phyloP scores from a whole-genome alignment of 169 alveolate genomes.

The Perkinsus olseni region DNA sequence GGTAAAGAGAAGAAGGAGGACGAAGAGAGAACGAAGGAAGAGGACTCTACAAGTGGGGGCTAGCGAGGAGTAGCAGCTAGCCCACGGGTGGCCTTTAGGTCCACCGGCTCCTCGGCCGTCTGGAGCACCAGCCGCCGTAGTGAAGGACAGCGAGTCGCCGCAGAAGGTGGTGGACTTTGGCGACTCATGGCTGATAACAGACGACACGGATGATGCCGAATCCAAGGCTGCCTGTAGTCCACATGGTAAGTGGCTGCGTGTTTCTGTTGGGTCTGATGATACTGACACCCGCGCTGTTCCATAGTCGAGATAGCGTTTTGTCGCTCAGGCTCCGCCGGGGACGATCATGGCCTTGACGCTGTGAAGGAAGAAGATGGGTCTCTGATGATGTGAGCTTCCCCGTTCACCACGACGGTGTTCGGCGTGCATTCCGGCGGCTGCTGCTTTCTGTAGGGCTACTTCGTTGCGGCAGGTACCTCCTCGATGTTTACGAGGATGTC shows the following conservation, averaged over 20 bases:
- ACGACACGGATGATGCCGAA: background rate
- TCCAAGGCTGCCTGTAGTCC: background rate
- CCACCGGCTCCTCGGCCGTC: background rate
- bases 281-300: background rate
- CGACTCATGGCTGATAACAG: background rate
- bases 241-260: background rate
- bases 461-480: slow-evolving; percentile 18
- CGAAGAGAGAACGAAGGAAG: background rate
- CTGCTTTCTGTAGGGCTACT: slow-evolving; percentile 16
- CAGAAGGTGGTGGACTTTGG: background rate
- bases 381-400: slow-evolving; percentile 3
- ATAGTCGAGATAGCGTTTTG: background rate
- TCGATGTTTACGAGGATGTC: slow-evolving; percentile 25
- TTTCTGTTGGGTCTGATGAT: too few species aligned
- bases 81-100: background rate
- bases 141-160: background rate
- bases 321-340: slow-evolving; percentile 8
- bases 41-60: background rate
- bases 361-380: slow-evolving; percentile 4
- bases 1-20: background rate
- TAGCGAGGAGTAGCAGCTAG: background rate
- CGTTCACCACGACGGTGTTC: background rate
- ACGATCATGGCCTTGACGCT: slow-evolving; percentile 16
- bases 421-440: slow-evolving; percentile 3
- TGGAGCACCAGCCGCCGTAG: background rate